Percentiles rank a stretch among this genome's conserved stretches.
These are phyloP conservation scores for Epichloe brachyelytri DNA, from an alignment of 2,329 filamentous ascomycete genomes.

Conservation along the genomic window DNA sequence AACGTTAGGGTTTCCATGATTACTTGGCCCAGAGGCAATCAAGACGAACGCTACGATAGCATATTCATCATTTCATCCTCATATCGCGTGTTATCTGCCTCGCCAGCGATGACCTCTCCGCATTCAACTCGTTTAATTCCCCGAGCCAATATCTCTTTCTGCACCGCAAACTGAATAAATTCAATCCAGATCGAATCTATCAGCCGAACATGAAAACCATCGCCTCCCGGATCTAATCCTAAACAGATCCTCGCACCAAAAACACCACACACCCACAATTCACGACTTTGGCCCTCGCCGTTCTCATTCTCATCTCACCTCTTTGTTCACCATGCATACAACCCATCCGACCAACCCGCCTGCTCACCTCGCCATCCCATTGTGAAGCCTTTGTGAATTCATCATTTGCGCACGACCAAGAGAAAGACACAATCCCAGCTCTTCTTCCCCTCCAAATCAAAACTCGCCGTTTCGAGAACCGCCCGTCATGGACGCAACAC, in stretches of 20 bases:
- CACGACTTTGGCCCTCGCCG: not conserved
- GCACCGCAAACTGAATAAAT: too few relatives aligned
- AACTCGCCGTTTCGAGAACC: not conserved
- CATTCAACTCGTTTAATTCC: too few relatives aligned
- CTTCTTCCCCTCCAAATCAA: too few relatives aligned
- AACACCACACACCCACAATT: not conserved
- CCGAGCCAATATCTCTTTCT: too few relatives aligned
- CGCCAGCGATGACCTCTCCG: too few relatives aligned
- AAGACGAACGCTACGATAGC: too few relatives aligned
- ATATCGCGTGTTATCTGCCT: too few relatives aligned
- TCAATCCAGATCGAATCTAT: too few relatives aligned
- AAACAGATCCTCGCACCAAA: not conserved
- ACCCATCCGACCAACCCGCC: not conserved
- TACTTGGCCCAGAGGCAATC: too few relatives aligned
- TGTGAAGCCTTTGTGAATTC: not conserved
- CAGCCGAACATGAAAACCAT: not conserved
- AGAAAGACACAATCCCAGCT: accelerated
- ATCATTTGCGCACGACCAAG: not conserved
- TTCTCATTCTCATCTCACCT: not conserved
- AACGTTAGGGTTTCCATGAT: too few relatives aligned
- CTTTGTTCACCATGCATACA: not conserved
- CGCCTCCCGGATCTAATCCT: not conserved
- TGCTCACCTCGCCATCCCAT: not conserved
- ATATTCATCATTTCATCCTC: too few relatives aligned
- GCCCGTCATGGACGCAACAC: not conserved